Percentiles rank a stretch among this genome's conserved stretches.
Conservation (phyloP, 2,329 filamentous ascomycete species). For the Verticillium zaregamsianum region DNA sequence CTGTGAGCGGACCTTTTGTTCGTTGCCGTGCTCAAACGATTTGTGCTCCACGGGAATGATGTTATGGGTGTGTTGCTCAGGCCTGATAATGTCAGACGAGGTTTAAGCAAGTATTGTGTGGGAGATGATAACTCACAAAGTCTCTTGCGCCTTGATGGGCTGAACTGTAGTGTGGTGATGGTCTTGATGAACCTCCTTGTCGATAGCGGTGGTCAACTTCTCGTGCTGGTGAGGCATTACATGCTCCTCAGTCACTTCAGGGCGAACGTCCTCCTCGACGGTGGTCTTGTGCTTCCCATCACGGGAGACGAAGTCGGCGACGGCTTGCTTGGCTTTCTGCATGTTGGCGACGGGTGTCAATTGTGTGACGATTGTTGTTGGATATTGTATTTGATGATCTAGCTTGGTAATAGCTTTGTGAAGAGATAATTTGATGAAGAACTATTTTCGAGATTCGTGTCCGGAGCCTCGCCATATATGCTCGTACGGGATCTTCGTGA, state of each 20-base stretch:
- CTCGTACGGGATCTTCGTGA: background rate
- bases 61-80: constrained; percentile 61
- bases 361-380: background rate
- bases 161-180: constrained; percentile 69
- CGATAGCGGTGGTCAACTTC: constrained; percentile 56
- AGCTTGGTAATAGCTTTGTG: background rate
- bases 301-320: constrained; percentile 56
- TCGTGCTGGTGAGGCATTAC: constrained; percentile 59
- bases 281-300: constrained; percentile 66
- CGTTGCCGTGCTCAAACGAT: constrained; percentile 56
- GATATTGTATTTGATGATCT: background rate
- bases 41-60: constrained; percentile 55
- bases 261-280: constrained; percentile 61
- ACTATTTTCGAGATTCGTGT: background rate
- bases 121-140: constrained; percentile 34
- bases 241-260: constrained; percentile 56
- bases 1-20: constrained; percentile 37
- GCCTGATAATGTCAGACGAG: constrained; percentile 20
- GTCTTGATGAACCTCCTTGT: constrained; percentile 67
- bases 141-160: constrained; percentile 42
- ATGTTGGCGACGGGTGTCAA: constrained; percentile 32
- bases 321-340: constrained; percentile 61
- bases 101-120: constrained; percentile 16
- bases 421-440: background rate
- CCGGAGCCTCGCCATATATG: background rate